Evolutionary conservation across 129 eudicot genomes (phyloP).

Genomic region (Helianthus tuberosus): DNA sequence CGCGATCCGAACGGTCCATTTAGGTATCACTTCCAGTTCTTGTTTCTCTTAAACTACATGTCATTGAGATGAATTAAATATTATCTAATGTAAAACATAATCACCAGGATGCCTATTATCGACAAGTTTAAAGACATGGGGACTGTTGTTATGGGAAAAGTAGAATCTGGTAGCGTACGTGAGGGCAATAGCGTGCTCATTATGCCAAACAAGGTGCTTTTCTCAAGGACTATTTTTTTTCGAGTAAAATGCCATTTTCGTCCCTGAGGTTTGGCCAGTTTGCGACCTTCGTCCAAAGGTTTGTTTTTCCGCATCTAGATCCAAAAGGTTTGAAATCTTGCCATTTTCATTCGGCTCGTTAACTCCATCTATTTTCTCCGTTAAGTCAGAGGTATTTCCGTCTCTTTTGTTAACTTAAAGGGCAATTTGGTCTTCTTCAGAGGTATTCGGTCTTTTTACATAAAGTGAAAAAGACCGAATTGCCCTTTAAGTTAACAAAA

Average conservation of each 20-base stretch:
- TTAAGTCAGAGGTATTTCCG: no score
- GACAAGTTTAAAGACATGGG: conserved; percentile 91
- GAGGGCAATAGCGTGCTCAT: conserved; percentile 67
- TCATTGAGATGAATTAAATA: neutral
- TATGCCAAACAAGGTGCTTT: conserved; percentile 71
- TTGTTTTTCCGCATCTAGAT: no score
- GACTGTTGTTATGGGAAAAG: conserved; percentile 87
- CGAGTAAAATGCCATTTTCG: neutral
- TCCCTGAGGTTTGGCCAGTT: no score
- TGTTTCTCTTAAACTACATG: neutral
- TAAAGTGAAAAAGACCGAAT: no score
- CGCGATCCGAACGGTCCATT: conserved; percentile 89
- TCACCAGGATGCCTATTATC: conserved; percentile 72
- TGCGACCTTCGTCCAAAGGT: no score
- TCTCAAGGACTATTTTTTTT: neutral
- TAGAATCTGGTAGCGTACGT: conserved; percentile 75
- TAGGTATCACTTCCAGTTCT: conserved; percentile 46
- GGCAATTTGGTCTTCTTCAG: no score
- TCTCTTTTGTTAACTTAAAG: no score
- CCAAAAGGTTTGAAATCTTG: no score
- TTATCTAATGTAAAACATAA: conserved; percentile 3
- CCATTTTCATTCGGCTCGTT: no score
- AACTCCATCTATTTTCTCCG: no score
- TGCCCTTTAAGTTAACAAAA: no score
- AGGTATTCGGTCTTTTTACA: no score